phyloP scores from a whole-genome alignment of 2,329 filamentous ascomycete genomes.

The Thielaviopsis ethacetica region DNA sequence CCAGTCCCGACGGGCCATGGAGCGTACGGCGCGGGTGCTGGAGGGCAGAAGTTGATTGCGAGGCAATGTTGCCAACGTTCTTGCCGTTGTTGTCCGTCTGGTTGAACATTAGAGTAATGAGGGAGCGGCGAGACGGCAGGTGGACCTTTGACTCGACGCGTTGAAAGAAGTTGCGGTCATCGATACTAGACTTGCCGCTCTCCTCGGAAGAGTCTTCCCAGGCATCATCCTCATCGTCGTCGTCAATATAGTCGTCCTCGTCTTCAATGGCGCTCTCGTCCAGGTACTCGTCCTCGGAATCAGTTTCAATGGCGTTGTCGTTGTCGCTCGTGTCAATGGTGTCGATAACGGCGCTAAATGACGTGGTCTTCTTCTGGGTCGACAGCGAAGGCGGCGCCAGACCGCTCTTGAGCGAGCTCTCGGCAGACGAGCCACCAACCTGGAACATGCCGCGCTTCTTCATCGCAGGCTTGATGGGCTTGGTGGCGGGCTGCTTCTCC shows the following conservation, averaged over 20 bases:
- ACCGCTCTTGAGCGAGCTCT: constrained; percentile 50
- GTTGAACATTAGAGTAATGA: constrained; percentile 76
- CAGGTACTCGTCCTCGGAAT: constrained; percentile 44
- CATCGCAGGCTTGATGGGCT: constrained; percentile 19
- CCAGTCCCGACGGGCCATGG: constrained; percentile 17
- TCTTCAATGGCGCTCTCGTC: constrained; percentile 28
- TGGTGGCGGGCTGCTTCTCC: constrained; percentile 1
- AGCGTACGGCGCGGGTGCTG: constrained; percentile 38
- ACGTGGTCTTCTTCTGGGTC: constrained; percentile 56
- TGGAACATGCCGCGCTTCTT: constrained; percentile 29
- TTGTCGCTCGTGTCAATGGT: constrained; percentile 48
- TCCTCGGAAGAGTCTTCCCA: constrained; percentile 59
- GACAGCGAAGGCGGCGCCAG: constrained; percentile 21
- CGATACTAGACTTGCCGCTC: constrained; percentile 66
- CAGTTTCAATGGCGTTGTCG: constrained; percentile 28
- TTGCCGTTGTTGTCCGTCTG: constrained; percentile 54
- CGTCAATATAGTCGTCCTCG: constrained; percentile 34
- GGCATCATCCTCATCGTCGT: constrained; percentile 36
- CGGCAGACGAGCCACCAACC: constrained; percentile 49
- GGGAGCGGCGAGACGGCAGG: constrained; percentile 68
- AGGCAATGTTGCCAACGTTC: constrained; percentile 50
- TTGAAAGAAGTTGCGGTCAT: constrained; percentile 69
- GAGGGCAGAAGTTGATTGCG: constrained; percentile 53
- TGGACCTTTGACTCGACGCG: constrained; percentile 80
- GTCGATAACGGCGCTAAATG: constrained; percentile 62